Evolutionary conservation across 805 yeast genomes (phyloP).

Genomic region (Schwanniomyces yamadae): DNA sequence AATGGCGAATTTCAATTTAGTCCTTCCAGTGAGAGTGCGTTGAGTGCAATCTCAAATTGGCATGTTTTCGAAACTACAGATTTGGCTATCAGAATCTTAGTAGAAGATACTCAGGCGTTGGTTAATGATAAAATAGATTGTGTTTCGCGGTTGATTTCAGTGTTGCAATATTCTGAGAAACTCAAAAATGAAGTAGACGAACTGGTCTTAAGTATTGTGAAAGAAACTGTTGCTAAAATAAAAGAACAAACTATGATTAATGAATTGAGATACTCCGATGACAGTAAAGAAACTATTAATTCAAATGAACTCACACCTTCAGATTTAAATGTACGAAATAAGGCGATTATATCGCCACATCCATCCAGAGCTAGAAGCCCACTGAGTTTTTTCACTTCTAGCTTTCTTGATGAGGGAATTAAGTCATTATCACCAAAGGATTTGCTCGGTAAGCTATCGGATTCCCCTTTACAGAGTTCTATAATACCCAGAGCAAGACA

Average conservation of each 20-base stretch:
- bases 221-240: slow-evolving; percentile 59
- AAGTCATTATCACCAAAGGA: slow-evolving; percentile 48
- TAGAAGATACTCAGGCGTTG: slow-evolving; percentile 63
- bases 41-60: slow-evolving; percentile 45
- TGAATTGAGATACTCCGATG: slow-evolving; percentile 17
- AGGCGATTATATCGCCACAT: slow-evolving; percentile 29
- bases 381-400: slow-evolving; percentile 12
- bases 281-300: slow-evolving; percentile 15
- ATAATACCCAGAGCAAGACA: slow-evolving; percentile 5
- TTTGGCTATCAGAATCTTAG: slow-evolving; percentile 59
- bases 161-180: slow-evolving; percentile 70
- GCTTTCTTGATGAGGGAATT: slow-evolving; percentile 10
- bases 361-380: slow-evolving; percentile 36
- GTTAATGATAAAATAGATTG: slow-evolving; percentile 68
- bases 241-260: slow-evolving; percentile 31
- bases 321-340: background rate
- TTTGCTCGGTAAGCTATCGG: slow-evolving; percentile 16
- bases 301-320: slow-evolving; percentile 9
- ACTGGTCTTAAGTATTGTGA: slow-evolving; percentile 60
- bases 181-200: slow-evolving; percentile 77
- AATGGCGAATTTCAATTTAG: slow-evolving; percentile 42
- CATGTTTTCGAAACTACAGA: slow-evolving; percentile 56
- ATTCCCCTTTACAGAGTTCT: background rate
- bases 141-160: slow-evolving; percentile 67
- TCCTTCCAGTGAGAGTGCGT: slow-evolving; percentile 60